Base-by-base conservation (phyloP, 306 rosid genomes). In the Prunus fruticosa region DNA sequence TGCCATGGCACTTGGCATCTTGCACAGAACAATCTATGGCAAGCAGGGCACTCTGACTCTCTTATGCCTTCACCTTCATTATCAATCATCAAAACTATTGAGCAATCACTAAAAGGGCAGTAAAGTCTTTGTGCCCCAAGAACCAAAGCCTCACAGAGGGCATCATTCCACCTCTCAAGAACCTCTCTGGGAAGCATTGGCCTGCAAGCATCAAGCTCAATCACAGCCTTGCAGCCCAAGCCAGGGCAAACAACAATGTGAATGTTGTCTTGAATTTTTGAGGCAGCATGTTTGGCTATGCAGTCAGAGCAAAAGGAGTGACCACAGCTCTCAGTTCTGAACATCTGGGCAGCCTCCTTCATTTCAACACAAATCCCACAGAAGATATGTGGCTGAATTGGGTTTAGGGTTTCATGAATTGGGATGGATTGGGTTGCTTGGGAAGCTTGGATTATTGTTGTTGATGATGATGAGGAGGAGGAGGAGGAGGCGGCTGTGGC, bases 21-120 rank as follows among this genome's bases (percentile, higher is more conserved):
- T 0, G 87, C 88, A 28, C 96, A 90, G 80, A 90, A 90, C 27
- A 90, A 12, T 25, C 89, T 79, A n/a, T 88, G 89, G 62, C 96
- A 90, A 47, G 27, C 13, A 25, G 93, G 93, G 3, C 96, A 90
- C 70, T 86, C 89, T 15, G 86, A 22, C 32, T 76, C 81, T 60
- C 54, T 76, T 19, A 83, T 54, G 0, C 1, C 67, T 13, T 41
- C 83, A 6, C 46, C 82, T 9, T 80, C 83, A 0, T 80, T 5
- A 0, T 73, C 87, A 22, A 69, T 19, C 34, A 84, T 52, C 81
- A 90, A 74, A 81, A 74, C 70, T 0, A 70, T 86, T 2, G 91
- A 83, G 76, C 92, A 90, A 56, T 88, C 89, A 69, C 34, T 83
- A 51, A 77, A 90, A 0, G 91, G 96, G 19, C 96, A 90, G 16